A percentile compares a stretch with the other conserved stretches of the same genome.
phyloP scores from a whole-genome alignment of 2,329 filamentous ascomycete genomes.

The Akanthomyces muscarius region DNA sequence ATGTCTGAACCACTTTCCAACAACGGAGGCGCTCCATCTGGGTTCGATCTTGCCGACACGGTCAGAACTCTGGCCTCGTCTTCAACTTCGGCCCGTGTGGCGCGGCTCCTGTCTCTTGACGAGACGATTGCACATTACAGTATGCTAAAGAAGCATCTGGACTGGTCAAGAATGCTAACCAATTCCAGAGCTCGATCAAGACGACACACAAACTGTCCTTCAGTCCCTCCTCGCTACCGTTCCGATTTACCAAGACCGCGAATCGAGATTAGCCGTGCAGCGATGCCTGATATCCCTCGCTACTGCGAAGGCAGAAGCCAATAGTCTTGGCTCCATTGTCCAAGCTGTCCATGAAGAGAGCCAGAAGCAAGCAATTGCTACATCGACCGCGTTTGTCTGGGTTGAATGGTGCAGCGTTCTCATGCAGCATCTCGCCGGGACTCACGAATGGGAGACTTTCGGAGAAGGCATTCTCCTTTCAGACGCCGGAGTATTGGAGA shows the following conservation, averaged over 20 bases:
- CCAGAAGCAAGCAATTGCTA: slow-evolving; percentile 71
- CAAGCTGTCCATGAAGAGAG: slow-evolving; percentile 67
- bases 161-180: background rate
- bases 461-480: slow-evolving; percentile 62
- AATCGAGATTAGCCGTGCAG: slow-evolving; percentile 79
- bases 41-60: slow-evolving; percentile 47
- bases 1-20: slow-evolving; percentile 38
- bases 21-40: slow-evolving; percentile 40
- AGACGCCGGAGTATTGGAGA: slow-evolving; percentile 71
- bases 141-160: slow-evolving; percentile 29
- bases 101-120: slow-evolving; percentile 52
- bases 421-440: slow-evolving; percentile 64
- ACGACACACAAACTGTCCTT: slow-evolving; percentile 54
- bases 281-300: slow-evolving; percentile 70
- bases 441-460: slow-evolving; percentile 60
- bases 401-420: slow-evolving; percentile 85
- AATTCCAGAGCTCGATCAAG: slow-evolving; percentile 42
- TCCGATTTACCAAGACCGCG: slow-evolving; percentile 78
- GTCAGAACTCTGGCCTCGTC: slow-evolving; percentile 56
- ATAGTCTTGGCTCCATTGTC: slow-evolving; percentile 61
- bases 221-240: slow-evolving; percentile 82
- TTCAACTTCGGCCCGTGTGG: slow-evolving; percentile 54
- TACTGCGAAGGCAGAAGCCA: slow-evolving; percentile 47
- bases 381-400: slow-evolving; percentile 79
- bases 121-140: slow-evolving; percentile 54